These are phyloP conservation scores for Solanum aculeatissimum DNA, from an alignment of 305 asterid species.

Conservation along the genomic window DNA sequence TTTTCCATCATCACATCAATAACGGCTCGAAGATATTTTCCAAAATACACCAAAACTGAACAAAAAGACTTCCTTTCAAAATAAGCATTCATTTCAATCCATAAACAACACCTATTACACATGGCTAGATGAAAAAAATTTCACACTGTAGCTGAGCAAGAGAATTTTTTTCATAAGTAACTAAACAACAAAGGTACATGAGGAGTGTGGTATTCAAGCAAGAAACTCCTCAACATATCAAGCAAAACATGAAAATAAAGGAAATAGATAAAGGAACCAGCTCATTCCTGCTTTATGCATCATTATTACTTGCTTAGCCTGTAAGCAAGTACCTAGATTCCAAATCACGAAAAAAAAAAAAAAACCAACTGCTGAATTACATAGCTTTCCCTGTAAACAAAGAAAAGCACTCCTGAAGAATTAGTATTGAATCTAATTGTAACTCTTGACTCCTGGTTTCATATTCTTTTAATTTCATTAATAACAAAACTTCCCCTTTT, in stretches of 20 bases:
- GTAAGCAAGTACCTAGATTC: slow-evolving; percentile 53
- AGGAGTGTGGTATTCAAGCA: neutral
- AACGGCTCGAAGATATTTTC: slow-evolving; percentile 22
- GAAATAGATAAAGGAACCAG: slow-evolving; percentile 11
- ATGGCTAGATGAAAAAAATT: slow-evolving; percentile 1
- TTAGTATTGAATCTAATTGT: neutral
- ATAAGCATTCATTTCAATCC: slow-evolving; percentile 25
- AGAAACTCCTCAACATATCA: slow-evolving; percentile 10
- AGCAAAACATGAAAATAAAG: slow-evolving; percentile 22
- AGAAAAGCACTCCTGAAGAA: neutral
- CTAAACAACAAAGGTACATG: slow-evolving; percentile 5
- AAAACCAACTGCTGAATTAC: slow-evolving; percentile 4
- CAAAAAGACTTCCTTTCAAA: slow-evolving; percentile 20
- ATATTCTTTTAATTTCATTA: slow-evolving; percentile 8
- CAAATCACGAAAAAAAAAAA: slow-evolving; percentile 21
- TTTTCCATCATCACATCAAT: slow-evolving; percentile 24
- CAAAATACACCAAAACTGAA: slow-evolving; percentile 21
- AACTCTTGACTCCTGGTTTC: slow-evolving; percentile 12
- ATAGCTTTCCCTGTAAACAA: slow-evolving; percentile 6
- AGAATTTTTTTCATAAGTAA: neutral
- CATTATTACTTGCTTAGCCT: slow-evolving; percentile 36
- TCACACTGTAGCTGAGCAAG: slow-evolving; percentile 6
- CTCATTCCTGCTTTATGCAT: slow-evolving; percentile 3
- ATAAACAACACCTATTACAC: slow-evolving; percentile 22
- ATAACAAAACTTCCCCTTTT: neutral